Conservation (phyloP, 1,284 basidiomycete genomes). For the Tylopilus sp. region DNA sequence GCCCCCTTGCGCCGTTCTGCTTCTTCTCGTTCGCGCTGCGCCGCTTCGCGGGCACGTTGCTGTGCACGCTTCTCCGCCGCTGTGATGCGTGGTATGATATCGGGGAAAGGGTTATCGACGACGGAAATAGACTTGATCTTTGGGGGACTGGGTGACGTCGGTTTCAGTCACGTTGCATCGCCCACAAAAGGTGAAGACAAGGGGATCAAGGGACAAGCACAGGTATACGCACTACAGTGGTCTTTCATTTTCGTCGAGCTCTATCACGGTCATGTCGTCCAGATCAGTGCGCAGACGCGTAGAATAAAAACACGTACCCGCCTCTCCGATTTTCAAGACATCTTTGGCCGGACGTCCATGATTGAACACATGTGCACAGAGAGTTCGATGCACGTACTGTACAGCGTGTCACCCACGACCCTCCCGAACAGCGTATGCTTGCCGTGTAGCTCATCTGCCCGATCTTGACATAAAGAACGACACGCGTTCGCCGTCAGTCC, state of each 20-base stretch:
- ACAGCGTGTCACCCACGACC: conserved; percentile 77
- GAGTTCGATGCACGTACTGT: conserved; percentile 55
- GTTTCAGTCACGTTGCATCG: conserved; percentile 4
- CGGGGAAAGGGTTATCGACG: conserved; percentile 88
- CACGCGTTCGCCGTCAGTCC: neutral
- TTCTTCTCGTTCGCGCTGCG: conserved; percentile 73
- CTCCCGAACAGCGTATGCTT: conserved; percentile 87
- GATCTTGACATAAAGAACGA: conserved; percentile 45
- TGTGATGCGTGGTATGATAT: conserved; percentile 95
- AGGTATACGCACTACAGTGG: conserved; percentile 71
- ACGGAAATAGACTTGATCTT: conserved; percentile 83
- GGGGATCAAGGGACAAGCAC: neutral
- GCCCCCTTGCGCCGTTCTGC: conserved; percentile 67
- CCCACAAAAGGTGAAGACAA: neutral
- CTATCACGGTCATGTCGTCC: conserved; percentile 37
- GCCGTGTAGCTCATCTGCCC: conserved; percentile 82
- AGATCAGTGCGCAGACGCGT: neutral
- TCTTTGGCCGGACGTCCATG: conserved; percentile 43
- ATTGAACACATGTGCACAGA: neutral
- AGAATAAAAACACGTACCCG: conserved; percentile 47
- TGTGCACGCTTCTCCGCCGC: conserved; percentile 84
- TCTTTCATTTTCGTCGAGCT: conserved; percentile 75
- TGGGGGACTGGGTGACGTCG: conserved; percentile 60
- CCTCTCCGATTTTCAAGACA: conserved; percentile 84
- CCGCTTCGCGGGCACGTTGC: conserved; percentile 70